Conservation (phyloP, 2,329 filamentous ascomycete genomes). For the Stylonectria norvegica region DNA sequence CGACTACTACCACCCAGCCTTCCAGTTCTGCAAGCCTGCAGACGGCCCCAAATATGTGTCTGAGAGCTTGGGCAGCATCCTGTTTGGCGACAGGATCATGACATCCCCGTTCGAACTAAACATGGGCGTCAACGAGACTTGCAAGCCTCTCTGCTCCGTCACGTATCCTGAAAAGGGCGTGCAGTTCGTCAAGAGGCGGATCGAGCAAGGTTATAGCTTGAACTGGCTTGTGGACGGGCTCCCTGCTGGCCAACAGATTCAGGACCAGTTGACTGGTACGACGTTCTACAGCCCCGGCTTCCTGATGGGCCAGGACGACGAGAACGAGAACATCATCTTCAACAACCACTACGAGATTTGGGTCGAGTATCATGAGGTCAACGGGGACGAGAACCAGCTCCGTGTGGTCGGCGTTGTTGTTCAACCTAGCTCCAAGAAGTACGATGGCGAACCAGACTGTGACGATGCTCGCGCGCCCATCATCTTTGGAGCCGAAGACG, state of each 20-base stretch:
- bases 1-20: conserved; percentile 88
- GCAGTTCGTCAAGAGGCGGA: conserved; percentile 77
- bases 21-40: conserved; percentile 83
- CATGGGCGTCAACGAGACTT: conserved; percentile 85
- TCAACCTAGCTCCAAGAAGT: conserved; percentile 70
- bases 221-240: conserved; percentile 96
- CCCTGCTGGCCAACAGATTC: conserved; percentile 79
- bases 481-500: conserved; percentile 56
- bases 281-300: conserved; percentile 93
- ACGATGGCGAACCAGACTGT: conserved; percentile 60
- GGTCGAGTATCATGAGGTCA: conserved; percentile 86
- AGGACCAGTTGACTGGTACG: conserved; percentile 70
- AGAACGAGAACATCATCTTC: conserved; percentile 58
- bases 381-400: conserved; percentile 62
- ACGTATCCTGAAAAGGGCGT: conserved; percentile 63
- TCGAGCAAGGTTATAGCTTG: conserved; percentile 81
- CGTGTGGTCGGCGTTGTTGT: conserved; percentile 92
- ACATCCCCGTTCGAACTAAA: conserved; percentile 89
- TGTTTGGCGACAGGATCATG: conserved; percentile 96
- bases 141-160: conserved; percentile 72
- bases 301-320: conserved; percentile 60
- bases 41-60: conserved; percentile 74
- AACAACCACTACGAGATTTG: conserved; percentile 97
- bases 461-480: conserved; percentile 54
- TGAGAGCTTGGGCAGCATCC: conserved; percentile 83